A percentile compares a stretch with the other conserved stretches of the same genome.
phyloP scores from a whole-genome alignment of 116 monocot genomes.

The Iris pallida region DNA sequence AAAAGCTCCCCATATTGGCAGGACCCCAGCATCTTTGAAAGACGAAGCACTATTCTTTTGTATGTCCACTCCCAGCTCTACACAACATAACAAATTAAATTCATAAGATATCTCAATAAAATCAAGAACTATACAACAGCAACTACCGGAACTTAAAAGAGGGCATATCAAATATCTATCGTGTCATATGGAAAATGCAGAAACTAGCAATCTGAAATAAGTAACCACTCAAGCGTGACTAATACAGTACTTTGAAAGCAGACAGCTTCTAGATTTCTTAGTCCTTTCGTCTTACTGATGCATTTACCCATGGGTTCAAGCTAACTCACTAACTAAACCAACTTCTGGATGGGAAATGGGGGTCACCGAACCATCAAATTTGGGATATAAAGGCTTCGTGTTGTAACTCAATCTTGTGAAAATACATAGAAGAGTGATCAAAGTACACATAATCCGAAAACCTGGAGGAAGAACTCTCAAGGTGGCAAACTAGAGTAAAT shows the following conservation, averaged over 20 bases:
- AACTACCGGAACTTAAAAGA: not conserved
- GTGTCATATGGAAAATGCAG: no score
- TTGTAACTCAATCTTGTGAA: no score
- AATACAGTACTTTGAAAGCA: no score
- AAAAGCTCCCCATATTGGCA: constrained; percentile 36
- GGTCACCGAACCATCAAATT: no score
- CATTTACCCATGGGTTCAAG: not conserved
- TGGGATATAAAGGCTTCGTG: no score
- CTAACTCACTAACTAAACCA: not conserved
- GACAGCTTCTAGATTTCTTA: no score
- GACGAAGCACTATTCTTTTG: constrained; percentile 32
- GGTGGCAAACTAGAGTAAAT: not conserved
- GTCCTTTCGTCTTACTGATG: not conserved
- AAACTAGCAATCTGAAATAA: no score
- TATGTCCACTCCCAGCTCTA: constrained; percentile 67
- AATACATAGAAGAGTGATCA: not conserved
- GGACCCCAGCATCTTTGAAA: constrained; percentile 49
- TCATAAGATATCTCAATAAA: not conserved
- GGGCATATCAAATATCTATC: not conserved
- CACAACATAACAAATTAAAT: constrained; percentile 7
- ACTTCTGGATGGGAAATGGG: not conserved
- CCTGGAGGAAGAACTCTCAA: not conserved
- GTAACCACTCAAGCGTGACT: no score
- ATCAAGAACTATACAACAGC: not conserved
- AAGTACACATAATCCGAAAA: not conserved